phyloP scores from a whole-genome alignment of 441 rosid species.

The Adansonia grandidieri region DNA sequence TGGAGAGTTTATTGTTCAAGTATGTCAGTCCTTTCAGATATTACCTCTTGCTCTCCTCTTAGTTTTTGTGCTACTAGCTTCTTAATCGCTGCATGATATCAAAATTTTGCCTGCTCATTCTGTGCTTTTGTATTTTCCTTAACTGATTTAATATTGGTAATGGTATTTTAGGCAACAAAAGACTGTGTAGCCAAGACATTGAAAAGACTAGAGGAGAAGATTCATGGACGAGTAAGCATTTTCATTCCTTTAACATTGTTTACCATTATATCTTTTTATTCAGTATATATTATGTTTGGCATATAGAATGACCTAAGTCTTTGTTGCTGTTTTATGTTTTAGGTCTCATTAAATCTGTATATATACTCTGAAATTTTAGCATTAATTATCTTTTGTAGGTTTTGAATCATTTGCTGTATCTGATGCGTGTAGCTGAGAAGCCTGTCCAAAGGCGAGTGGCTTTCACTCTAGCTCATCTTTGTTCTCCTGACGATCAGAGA shows the following conservation, averaged over 20 bases:
- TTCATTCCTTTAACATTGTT: constrained; percentile 22
- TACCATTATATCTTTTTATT: background rate
- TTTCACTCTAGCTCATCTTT: constrained; percentile 94
- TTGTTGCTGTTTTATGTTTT: background rate
- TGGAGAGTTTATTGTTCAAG: constrained; percentile 98
- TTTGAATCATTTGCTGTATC: constrained; percentile 78
- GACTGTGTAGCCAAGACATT: constrained; percentile 97
- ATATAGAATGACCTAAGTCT: constrained; percentile 8
- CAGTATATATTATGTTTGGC: background rate
- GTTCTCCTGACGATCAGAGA: constrained; percentile 87
- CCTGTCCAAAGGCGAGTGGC: constrained; percentile 84
- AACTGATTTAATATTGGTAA: constrained; percentile 24
- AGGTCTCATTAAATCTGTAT: constrained; percentile 14
- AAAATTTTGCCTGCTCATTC: constrained; percentile 16
- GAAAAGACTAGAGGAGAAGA: constrained; percentile 96
- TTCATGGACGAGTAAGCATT: constrained; percentile 84
- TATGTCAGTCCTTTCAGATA: constrained; percentile 40
- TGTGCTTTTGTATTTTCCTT: constrained; percentile 16
- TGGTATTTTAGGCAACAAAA: constrained; percentile 75
- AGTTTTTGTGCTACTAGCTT: background rate
- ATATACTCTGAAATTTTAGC: constrained; percentile 26
- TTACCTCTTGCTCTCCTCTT: background rate
- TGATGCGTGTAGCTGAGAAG: constrained; percentile 89
- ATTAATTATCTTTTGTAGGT: constrained; percentile 57
- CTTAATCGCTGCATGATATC: constrained; percentile 11